Evolutionary conservation across 108 stramenopile genomes (phyloP).

Genomic region (Licmophora abbreviata): DNA sequence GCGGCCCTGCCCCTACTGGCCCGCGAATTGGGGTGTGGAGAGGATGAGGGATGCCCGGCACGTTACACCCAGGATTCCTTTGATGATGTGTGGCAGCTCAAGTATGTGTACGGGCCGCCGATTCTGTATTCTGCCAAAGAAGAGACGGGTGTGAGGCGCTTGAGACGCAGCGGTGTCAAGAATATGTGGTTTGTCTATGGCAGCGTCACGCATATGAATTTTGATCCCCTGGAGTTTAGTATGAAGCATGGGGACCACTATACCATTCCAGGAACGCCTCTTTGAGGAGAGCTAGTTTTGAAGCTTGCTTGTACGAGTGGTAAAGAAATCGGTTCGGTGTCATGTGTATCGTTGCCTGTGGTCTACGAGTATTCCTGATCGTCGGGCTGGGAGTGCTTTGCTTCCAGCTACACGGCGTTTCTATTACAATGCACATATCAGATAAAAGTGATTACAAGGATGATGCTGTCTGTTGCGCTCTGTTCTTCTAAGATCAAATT

Average conservation of each 20-base stretch:
- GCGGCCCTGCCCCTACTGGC: slow-evolving; percentile 18
- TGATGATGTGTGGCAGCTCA: slow-evolving; percentile 52
- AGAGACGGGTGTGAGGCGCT: slow-evolving; percentile 1
- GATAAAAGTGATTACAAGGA: no score
- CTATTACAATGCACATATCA: no score
- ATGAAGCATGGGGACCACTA: slow-evolving; percentile 28
- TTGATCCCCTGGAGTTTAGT: slow-evolving; percentile 42
- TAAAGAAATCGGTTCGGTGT: no score
- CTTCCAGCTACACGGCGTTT: no score
- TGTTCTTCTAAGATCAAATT: no score
- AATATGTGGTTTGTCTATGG: slow-evolving; percentile 32
- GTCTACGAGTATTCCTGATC: no score
- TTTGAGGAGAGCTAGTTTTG: no score
- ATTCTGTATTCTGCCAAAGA: background rate
- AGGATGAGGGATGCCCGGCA: slow-evolving; percentile 20
- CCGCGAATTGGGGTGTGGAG: slow-evolving; percentile 25
- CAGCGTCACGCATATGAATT: slow-evolving; percentile 10
- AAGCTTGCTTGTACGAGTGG: no score
- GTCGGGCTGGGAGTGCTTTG: no score
- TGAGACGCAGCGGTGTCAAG: background rate
- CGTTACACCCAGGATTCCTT: slow-evolving; percentile 20
- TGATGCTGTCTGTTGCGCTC: no score
- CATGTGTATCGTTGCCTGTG: no score
- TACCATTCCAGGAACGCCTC: background rate
- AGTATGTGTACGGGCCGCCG: slow-evolving; percentile 29